Conservation (phyloP, 805 yeast genomes). For the Maudiozyma turicensis region DNA sequence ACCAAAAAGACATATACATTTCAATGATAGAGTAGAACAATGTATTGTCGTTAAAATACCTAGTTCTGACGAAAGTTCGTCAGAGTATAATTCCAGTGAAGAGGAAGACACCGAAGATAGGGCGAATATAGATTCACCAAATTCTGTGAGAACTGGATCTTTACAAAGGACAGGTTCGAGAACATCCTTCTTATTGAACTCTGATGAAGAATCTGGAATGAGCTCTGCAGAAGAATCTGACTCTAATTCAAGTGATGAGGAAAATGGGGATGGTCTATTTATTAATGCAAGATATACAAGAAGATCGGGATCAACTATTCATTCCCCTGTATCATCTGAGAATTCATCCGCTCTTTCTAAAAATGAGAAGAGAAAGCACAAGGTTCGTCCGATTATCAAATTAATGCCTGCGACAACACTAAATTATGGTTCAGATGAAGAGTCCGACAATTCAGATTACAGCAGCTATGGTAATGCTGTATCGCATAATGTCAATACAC, state of each 20-base stretch:
- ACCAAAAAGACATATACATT: constrained; percentile 63
- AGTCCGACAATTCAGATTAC: constrained; percentile 32
- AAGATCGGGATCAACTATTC: constrained; percentile 19
- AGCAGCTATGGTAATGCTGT: constrained; percentile 40
- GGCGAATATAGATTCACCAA: constrained; percentile 10
- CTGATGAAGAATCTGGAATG: constrained; percentile 2
- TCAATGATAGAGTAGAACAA: constrained; percentile 89
- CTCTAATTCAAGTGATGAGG: constrained; percentile 18
- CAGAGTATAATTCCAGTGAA: constrained; percentile 6
- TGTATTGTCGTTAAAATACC: constrained; percentile 60
- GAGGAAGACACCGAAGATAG: constrained; percentile 22
- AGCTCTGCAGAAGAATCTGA: constrained; percentile 5
- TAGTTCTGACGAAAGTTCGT: constrained; percentile 5
- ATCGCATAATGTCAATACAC: constrained; percentile 63
- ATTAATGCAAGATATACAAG: constrained; percentile 26
- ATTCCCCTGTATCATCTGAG: constrained; percentile 19
- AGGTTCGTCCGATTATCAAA: constrained; percentile 50
- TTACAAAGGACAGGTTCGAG: not conserved
- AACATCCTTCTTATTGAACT: not conserved
- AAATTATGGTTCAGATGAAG: constrained; percentile 64
- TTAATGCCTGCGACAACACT: constrained; percentile 78
- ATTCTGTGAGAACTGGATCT: not conserved
- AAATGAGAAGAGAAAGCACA: constrained; percentile 6
- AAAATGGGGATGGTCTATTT: constrained; percentile 27
- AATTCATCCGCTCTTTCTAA: constrained; percentile 18